Evolutionary conservation across 495 filamentous ascomycete genomes (phyloP).

Genomic region (Hypoxylon perforatum): DNA sequence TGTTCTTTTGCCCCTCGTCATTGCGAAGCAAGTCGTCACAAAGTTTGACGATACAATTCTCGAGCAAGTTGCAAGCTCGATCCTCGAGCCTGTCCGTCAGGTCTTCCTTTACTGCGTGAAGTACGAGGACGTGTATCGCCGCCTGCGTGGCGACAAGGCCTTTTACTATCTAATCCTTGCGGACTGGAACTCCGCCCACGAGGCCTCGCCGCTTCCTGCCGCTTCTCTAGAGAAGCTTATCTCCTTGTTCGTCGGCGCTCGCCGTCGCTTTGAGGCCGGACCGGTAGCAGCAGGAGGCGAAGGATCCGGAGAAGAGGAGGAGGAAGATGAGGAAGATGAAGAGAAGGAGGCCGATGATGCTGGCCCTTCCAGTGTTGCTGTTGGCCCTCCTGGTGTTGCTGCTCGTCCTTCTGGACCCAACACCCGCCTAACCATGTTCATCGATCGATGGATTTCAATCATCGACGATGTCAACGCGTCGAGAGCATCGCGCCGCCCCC

Average conservation of each 20-base stretch:
- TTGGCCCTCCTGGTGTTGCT: no score
- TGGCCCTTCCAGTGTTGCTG: no score
- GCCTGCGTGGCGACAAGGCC: constrained; percentile 15
- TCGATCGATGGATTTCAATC: constrained; percentile 14
- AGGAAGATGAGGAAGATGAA: no score
- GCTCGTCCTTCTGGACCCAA: neutral
- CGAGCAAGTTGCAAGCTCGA: neutral
- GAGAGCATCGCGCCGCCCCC: neutral
- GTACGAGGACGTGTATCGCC: constrained; percentile 25
- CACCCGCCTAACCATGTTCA: neutral
- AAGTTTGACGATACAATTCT: neutral
- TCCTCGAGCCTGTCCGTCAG: neutral
- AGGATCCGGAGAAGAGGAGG: no score
- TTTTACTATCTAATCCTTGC: constrained; percentile 30
- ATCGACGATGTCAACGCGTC: constrained; percentile 7
- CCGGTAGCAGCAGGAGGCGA: no score
- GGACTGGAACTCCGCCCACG: constrained; percentile 11
- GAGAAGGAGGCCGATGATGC: no score
- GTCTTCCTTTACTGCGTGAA: constrained; percentile 6
- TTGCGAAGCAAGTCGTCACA: neutral
- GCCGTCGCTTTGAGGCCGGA: constrained; percentile 11
- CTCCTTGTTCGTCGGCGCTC: constrained; percentile 20
- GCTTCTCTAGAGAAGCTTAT: constrained; percentile 10
- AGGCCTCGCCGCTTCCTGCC: constrained; percentile 6
- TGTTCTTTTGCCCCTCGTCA: neutral